Evolutionary conservation across 169 alveolate genomes (phyloP).

Genomic region (Cryptosporidium felis): DNA sequence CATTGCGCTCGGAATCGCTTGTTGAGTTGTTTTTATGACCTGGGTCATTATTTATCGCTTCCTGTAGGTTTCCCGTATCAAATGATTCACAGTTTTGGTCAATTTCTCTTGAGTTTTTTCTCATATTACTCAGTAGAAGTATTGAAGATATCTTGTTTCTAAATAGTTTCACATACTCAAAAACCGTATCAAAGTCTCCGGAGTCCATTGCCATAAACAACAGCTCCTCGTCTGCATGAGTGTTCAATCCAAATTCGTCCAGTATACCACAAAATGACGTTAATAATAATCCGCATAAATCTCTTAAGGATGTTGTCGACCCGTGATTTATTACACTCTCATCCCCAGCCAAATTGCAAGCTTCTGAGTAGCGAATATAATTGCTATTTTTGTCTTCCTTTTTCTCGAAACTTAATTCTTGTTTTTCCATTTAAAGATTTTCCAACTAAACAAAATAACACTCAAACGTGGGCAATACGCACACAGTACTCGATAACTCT

Average conservation of each 20-base stretch:
- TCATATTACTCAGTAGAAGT: conserved; percentile 4
- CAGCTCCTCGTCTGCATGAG: conserved; percentile 37
- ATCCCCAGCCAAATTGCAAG: too few species aligned
- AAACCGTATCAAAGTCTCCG: conserved; percentile 28
- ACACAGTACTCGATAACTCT: too few species aligned
- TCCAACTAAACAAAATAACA: too few species aligned
- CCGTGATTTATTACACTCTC: too few species aligned
- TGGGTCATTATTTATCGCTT: too few species aligned
- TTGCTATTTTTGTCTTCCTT: background rate
- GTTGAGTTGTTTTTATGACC: too few species aligned
- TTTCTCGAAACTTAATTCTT: conserved; percentile 17
- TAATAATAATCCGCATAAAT: conserved; percentile 28
- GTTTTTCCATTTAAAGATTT: background rate
- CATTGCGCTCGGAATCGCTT: too few species aligned
- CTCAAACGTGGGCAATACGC: too few species aligned
- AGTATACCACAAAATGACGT: conserved; percentile 67
- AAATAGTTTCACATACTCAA: conserved; percentile 35
- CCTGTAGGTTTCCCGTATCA: too few species aligned
- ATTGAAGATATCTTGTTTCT: conserved; percentile 41
- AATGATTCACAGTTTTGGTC: too few species aligned
- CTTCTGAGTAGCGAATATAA: too few species aligned
- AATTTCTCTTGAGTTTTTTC: background rate
- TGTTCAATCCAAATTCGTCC: conserved; percentile 46
- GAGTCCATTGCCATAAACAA: conserved; percentile 38
- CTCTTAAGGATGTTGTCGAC: background rate